phyloP scores from a whole-genome alignment of 306 rosid species.

The Ormosia semicastrata region DNA sequence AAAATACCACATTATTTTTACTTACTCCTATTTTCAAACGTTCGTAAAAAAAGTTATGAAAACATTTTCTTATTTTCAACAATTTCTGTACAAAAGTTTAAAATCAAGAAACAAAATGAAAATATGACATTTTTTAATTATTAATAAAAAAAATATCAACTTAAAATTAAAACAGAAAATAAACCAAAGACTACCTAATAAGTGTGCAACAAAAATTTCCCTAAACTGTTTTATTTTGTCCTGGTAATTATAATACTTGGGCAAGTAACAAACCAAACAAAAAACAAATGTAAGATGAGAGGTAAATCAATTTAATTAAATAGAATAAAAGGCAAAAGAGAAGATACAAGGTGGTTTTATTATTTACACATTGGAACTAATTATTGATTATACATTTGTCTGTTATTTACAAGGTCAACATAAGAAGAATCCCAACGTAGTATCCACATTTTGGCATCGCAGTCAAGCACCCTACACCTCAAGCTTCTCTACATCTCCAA shows the following conservation, averaged over 20 bases:
- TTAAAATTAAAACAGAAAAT: too few species aligned
- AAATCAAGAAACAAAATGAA: too few species aligned
- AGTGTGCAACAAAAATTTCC: background rate
- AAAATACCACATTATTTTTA: too few species aligned
- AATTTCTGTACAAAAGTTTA: too few species aligned
- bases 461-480: slow-evolving; percentile 38
- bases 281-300: background rate
- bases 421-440: slow-evolving; percentile 24
- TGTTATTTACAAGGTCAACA: slow-evolving; percentile 53
- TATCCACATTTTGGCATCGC: slow-evolving; percentile 42
- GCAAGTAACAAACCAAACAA: background rate
- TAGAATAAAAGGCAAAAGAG: background rate
- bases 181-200: too few species aligned
- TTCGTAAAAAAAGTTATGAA: too few species aligned
- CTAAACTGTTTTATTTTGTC: background rate
- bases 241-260: background rate
- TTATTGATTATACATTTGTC: slow-evolving; percentile 28
- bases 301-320: background rate
- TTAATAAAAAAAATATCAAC: too few species aligned
- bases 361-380: slow-evolving; percentile 46
- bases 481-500: slow-evolving; percentile 41
- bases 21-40: too few species aligned
- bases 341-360: slow-evolving; percentile 12
- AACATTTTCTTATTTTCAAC: too few species aligned
- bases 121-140: too few species aligned